These are phyloP conservation scores for Tuber aestivum DNA, from an alignment of 495 filamentous ascomycete species.

Conservation along the genomic window DNA sequence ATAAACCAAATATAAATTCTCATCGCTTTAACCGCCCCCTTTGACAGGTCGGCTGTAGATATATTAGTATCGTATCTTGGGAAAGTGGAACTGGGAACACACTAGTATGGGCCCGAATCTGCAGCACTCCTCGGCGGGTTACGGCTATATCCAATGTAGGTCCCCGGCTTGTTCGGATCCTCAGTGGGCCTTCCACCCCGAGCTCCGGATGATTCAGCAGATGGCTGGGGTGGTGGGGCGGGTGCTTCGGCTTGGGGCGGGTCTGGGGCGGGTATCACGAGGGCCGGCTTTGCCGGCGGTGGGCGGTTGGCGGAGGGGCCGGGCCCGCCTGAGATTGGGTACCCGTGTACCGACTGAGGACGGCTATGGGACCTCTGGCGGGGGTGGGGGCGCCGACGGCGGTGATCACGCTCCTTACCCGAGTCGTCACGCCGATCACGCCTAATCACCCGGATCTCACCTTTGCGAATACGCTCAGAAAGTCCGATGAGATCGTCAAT, in stretches of 20 bases:
- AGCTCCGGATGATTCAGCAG: neutral
- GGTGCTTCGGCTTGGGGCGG: constrained; percentile 29
- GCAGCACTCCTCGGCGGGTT: constrained; percentile 35
- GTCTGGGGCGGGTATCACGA: constrained; percentile 35
- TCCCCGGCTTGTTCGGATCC: constrained; percentile 36
- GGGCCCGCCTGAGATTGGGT: constrained; percentile 16
- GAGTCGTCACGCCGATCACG: constrained; percentile 35
- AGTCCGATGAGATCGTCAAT: constrained; percentile 41
- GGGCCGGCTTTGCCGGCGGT: constrained; percentile 39
- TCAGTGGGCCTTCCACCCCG: constrained; percentile 17
- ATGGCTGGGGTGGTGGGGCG: constrained; percentile 18
- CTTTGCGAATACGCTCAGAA: constrained; percentile 34
- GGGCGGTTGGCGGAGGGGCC: constrained; percentile 36
- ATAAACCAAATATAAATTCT: neutral
- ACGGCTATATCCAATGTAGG: constrained; percentile 39
- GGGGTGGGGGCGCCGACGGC: constrained; percentile 21
- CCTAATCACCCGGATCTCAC: constrained; percentile 35
- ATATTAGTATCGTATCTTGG: constrained; percentile 9
- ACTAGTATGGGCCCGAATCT: constrained; percentile 17
- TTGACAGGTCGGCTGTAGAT: constrained; percentile 10
- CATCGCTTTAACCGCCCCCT: neutral
- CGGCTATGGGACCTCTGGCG: constrained; percentile 15
- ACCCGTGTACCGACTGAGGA: constrained; percentile 34
- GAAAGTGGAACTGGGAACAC: neutral
- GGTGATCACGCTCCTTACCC: constrained; percentile 23